phyloP scores from a whole-genome alignment of 805 yeast species.

The Nadsonia fulvescens region DNA sequence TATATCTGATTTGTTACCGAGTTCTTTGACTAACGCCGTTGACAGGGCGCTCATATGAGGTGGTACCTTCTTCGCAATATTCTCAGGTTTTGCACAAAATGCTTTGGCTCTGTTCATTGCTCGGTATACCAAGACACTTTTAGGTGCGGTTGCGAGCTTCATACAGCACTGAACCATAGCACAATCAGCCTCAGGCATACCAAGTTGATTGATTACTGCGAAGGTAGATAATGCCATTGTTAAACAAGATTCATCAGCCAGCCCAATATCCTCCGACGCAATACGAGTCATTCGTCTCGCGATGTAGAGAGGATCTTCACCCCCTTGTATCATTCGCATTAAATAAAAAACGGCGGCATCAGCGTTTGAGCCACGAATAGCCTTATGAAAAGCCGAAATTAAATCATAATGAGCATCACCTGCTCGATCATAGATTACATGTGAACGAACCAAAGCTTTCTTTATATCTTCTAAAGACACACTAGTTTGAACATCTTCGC shows the following conservation, averaged over 20 bases:
- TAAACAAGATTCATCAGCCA: slow-evolving; percentile 62
- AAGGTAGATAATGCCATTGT: slow-evolving; percentile 79
- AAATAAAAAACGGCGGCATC: slow-evolving; percentile 82
- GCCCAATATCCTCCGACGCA: slow-evolving; percentile 89
- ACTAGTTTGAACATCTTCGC: background rate
- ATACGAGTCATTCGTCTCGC: slow-evolving; percentile 85
- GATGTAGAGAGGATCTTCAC: slow-evolving; percentile 82
- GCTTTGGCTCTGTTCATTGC: slow-evolving; percentile 56
- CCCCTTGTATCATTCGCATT: slow-evolving; percentile 77
- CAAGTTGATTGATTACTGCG: slow-evolving; percentile 75
- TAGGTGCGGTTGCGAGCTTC: slow-evolving; percentile 70
- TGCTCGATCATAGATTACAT: slow-evolving; percentile 56
- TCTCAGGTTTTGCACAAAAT: slow-evolving; percentile 38
- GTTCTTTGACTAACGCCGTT: slow-evolving; percentile 70
- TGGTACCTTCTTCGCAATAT: slow-evolving; percentile 39
- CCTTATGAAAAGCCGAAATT: slow-evolving; percentile 88
- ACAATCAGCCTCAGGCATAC: slow-evolving; percentile 87
- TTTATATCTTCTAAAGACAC: slow-evolving; percentile 17
- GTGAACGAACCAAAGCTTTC: slow-evolving; percentile 28
- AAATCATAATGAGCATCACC: slow-evolving; percentile 93
- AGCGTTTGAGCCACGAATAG: slow-evolving; percentile 75
- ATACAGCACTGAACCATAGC: slow-evolving; percentile 84
- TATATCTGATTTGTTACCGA: slow-evolving; percentile 68
- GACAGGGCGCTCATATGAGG: slow-evolving; percentile 87
- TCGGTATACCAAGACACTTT: slow-evolving; percentile 71